phyloP scores from a whole-genome alignment of 768 basidiomycete species.

The Mrakia frigida region DNA sequence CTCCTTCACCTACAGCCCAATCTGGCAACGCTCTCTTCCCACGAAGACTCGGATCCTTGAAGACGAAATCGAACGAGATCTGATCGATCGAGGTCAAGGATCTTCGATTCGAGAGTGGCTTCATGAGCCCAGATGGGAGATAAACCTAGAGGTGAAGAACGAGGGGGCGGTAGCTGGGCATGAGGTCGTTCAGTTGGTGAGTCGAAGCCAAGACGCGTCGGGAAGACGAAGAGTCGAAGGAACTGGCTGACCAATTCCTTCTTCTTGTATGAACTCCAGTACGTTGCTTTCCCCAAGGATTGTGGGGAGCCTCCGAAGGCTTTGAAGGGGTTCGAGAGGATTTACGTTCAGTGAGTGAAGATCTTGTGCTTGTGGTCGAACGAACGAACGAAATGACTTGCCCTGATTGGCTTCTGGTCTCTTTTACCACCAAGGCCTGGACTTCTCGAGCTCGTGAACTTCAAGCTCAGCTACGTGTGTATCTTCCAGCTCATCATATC shows the following conservation, averaged over 20 bases:
- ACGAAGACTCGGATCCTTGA: slow-evolving; percentile 33
- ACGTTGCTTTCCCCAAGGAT: slow-evolving; percentile 35
- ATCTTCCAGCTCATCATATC: not conserved
- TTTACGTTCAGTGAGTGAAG: not conserved
- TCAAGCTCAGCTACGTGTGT: slow-evolving; percentile 21
- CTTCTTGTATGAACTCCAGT: slow-evolving; percentile 46
- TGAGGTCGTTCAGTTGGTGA: slow-evolving; percentile 46
- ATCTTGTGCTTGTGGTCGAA: not conserved
- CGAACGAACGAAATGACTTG: too few species aligned
- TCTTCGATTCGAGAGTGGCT: slow-evolving; percentile 36
- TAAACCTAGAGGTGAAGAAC: slow-evolving; percentile 42
- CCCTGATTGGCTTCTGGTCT: not conserved
- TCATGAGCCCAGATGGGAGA: slow-evolving; percentile 40
- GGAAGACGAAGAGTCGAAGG: too few species aligned
- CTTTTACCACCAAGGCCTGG: slow-evolving; percentile 14
- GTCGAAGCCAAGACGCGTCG: slow-evolving; percentile 8
- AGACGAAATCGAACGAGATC: slow-evolving; percentile 37
- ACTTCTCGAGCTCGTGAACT: slow-evolving; percentile 39
- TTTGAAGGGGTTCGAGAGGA: slow-evolving; percentile 6
- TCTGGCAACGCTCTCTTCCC: slow-evolving; percentile 31
- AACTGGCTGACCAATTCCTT: not conserved
- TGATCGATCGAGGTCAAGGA: slow-evolving; percentile 40
- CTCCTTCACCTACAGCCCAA: slow-evolving; percentile 62
- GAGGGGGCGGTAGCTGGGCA: slow-evolving; percentile 41
- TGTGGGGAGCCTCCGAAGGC: slow-evolving; percentile 23